phyloP scores from a whole-genome alignment of 495 filamentous ascomycete species.

The Penicillium goetzii region DNA sequence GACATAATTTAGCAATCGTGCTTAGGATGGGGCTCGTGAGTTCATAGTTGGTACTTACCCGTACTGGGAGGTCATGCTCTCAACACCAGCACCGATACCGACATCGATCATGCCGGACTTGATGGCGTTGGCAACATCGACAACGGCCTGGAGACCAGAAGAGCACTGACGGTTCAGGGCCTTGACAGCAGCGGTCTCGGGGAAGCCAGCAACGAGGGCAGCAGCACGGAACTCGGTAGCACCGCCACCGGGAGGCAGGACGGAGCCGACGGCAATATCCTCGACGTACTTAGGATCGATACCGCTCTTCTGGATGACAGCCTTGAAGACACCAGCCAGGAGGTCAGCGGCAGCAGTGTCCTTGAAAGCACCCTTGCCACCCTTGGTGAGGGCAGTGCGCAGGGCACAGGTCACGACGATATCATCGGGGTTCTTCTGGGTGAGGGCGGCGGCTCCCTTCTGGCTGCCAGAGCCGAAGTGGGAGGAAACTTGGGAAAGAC shows the following conservation, averaged over 20 bases:
- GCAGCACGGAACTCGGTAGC: conserved; percentile 97
- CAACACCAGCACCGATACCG: conserved; percentile 94
- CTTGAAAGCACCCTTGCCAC: conserved; percentile 92
- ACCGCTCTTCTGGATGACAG: conserved; percentile 77
- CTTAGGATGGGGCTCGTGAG: not conserved
- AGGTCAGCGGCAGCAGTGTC: conserved; percentile 87
- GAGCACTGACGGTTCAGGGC: conserved; percentile 91
- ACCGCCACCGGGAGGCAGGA: conserved; percentile 89
- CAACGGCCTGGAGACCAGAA: conserved; percentile 83
- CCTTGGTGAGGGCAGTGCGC: conserved; percentile 89
- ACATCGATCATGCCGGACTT: conserved; percentile 89
- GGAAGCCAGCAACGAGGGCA: conserved; percentile 87
- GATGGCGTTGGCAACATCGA: conserved; percentile 92
- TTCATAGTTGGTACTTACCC: conserved; percentile 57
- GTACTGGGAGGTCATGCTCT: conserved; percentile 94
- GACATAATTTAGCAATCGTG: not conserved
- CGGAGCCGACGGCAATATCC: conserved; percentile 89
- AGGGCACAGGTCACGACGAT: conserved; percentile 93
- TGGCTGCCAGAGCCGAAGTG: conserved; percentile 55
- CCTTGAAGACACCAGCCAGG: conserved; percentile 80
- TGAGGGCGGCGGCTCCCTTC: conserved; percentile 56
- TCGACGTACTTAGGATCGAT: conserved; percentile 86
- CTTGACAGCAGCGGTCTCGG: conserved; percentile 79
- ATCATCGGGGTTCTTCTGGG: conserved; percentile 69
- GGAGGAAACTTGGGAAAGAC: conserved; percentile 64